Conservation (phyloP, 2,329 filamentous ascomycete genomes). For the Ilyonectria destructans region DNA sequence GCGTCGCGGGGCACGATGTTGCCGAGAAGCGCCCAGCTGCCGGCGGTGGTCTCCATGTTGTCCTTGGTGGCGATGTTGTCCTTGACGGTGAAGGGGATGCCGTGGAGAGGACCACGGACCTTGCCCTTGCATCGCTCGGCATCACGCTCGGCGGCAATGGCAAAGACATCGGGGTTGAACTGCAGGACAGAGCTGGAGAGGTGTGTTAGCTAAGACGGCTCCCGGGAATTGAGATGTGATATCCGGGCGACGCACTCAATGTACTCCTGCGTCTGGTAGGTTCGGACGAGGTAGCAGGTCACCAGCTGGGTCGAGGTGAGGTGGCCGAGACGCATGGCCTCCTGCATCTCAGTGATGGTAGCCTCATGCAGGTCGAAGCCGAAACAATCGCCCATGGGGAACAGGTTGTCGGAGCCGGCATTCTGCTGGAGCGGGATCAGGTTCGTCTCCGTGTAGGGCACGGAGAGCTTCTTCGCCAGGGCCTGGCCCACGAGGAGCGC, state of each 20-base stretch:
- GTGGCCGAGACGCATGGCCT: slow-evolving; percentile 67
- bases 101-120: slow-evolving; percentile 78
- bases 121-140: slow-evolving; percentile 70
- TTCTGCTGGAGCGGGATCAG: slow-evolving; percentile 57
- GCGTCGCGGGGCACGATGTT: slow-evolving; percentile 79
- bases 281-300: slow-evolving; percentile 75
- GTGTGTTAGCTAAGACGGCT: background rate
- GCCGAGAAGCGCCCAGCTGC: slow-evolving; percentile 77
- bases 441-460: slow-evolving; percentile 47
- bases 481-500: slow-evolving; percentile 42
- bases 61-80: slow-evolving; percentile 80
- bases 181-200: slow-evolving; percentile 71
- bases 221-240: fast-evolving
- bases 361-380: slow-evolving; percentile 78
- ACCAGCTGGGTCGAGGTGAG: slow-evolving; percentile 73
- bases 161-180: slow-evolving; percentile 77
- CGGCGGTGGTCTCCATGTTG: slow-evolving; percentile 84
- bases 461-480: slow-evolving; percentile 36
- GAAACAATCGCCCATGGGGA: slow-evolving; percentile 76
- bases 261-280: slow-evolving; percentile 75
- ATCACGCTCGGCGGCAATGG: slow-evolving; percentile 75
- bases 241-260: slow-evolving; percentile 66
- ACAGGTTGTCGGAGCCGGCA: slow-evolving; percentile 59
- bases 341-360: slow-evolving; percentile 78
- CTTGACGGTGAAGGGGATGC: slow-evolving; percentile 83